These are phyloP conservation scores for Sporisorium sorghi DNA, from an alignment of 1,284 basidiomycete species.

Conservation along the genomic window DNA sequence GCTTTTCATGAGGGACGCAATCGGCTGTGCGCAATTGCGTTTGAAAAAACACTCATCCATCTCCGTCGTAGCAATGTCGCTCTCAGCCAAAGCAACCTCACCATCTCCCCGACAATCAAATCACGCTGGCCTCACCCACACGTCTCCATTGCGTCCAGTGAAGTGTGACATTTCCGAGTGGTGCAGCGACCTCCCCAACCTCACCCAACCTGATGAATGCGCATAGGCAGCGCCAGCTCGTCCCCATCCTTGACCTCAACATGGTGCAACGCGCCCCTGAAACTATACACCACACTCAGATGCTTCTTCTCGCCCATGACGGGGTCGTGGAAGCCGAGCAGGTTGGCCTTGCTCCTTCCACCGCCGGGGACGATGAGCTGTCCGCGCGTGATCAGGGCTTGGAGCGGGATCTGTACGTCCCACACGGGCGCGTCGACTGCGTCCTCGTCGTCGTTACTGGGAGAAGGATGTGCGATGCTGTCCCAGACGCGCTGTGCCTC, in stretches of 20 bases:
- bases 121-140: too few relatives aligned
- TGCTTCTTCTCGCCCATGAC: constrained; percentile 77
- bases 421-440: constrained; percentile 71
- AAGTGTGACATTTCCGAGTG: not conserved
- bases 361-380: constrained; percentile 83
- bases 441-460: not conserved
- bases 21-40: too few relatives aligned
- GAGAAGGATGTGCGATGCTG: not conserved
- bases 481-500: constrained; percentile 13
- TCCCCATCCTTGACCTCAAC: constrained; percentile 79
- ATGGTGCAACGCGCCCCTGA: constrained; percentile 80
- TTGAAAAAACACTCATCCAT: too few relatives aligned
- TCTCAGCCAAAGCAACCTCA: not conserved
- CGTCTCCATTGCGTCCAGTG: too few relatives aligned
- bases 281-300: constrained; percentile 79
- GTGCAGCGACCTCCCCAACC: not conserved
- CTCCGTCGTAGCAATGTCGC: too few relatives aligned
- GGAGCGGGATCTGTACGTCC: constrained; percentile 83
- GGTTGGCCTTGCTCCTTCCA: constrained; percentile 75
- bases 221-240: constrained; percentile 80
- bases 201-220: constrained; percentile 38
- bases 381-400: constrained; percentile 82
- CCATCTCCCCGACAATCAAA: not conserved
- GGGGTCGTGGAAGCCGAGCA: constrained; percentile 82
- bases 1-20: too few relatives aligned